These are phyloP conservation scores for Leccinum griseonigrum DNA, from an alignment of 1,284 basidiomycete species.

Conservation along the genomic window DNA sequence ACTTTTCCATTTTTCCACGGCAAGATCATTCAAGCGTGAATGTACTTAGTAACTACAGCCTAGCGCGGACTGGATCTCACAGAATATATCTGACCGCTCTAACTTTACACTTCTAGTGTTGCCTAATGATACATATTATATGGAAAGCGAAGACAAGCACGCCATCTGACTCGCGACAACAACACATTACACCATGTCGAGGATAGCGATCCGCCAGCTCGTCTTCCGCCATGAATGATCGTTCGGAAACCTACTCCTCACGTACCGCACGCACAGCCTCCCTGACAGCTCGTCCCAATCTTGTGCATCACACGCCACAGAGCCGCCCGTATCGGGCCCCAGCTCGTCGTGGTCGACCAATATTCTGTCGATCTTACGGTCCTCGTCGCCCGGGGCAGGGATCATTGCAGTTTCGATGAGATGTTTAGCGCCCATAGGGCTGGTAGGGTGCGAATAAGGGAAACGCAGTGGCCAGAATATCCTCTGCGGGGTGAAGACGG, in stretches of 20 bases:
- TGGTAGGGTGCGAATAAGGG: slow-evolving; percentile 3
- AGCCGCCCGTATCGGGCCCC: slow-evolving; percentile 3
- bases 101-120: neutral
- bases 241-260: slow-evolving; percentile 24
- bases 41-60: neutral
- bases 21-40: neutral
- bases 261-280: slow-evolving; percentile 24
- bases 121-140: neutral
- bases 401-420: slow-evolving; percentile 23
- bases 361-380: slow-evolving; percentile 16
- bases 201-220: slow-evolving; percentile 22
- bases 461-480: slow-evolving; percentile 29
- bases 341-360: slow-evolving; percentile 26
- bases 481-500: slow-evolving; percentile 28
- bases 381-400: slow-evolving; percentile 16
- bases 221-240: slow-evolving; percentile 26
- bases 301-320: slow-evolving; percentile 22
- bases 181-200: slow-evolving; percentile 26
- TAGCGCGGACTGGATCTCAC: neutral
- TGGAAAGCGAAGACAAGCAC: neutral
- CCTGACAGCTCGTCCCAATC: slow-evolving; percentile 34
- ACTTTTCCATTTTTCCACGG: neutral
- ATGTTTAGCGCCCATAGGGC: slow-evolving; percentile 9
- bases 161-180: neutral
- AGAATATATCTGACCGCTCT: neutral